Base-by-base conservation (phyloP, 768 basidiomycete species). In the Tephrocybe sp. region DNA sequence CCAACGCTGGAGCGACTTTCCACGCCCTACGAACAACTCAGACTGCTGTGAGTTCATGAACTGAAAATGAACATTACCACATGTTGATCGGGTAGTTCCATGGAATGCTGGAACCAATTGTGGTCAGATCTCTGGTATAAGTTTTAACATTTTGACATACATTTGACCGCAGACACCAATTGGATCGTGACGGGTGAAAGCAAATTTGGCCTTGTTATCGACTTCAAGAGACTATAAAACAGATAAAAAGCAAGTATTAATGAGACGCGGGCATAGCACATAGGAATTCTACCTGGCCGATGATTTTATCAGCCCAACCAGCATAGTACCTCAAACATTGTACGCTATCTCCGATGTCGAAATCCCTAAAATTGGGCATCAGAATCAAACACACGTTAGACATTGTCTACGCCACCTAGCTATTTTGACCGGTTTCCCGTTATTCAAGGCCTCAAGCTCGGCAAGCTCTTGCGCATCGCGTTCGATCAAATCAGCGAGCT, bases 141-240 rank as follows among this genome's bases (percentile, higher is more conserved):
- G 43, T 21, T n/a, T 15, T 23, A 15, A 11, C 5, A 29, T 22
- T n/a, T 3, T 18, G 36, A 42, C 21, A 48, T 61, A 90, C 89
- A 91, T 94, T 66, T 97, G 94, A 2, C 88, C 93, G 61, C 90
- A 92, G 24, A 94, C 93, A n/a, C 94, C 93, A 55, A 95, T 85
- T 16, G 94, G 92, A 40, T 94, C 93, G 60, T 88, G 87, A 29
- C 82, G 80, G 7, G 92, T 94, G 69, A 89, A 93, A 4, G 88
- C 90, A 47, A 90, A 69, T 68, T 95, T 97, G 42, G 70, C 73
- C 62, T 81, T 83, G 64, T 86, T 86, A 61, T 91, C 84, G 23
- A 90, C 75, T 64, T 93, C 91, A 55, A 94, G 80, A 25, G 80
- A 83, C 84, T 90, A 60, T 18, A 21, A 44, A 27, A 9, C 18